Conservation (phyloP, 306 rosid species). For the Cucurbita moschata region DNA sequence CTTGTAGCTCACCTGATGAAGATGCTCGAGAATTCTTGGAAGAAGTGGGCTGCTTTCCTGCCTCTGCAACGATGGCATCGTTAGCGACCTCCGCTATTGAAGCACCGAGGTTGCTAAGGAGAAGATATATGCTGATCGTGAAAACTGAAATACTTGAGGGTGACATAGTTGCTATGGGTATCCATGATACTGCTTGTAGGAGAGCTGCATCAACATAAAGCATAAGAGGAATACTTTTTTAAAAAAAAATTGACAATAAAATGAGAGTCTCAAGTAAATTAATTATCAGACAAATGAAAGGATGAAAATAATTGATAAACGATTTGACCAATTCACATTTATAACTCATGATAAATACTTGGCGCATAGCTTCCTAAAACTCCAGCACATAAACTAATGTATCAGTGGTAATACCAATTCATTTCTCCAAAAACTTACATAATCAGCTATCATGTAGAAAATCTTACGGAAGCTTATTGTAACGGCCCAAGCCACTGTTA, state of each 20-base stretch:
- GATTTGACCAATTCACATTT: background rate
- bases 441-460: background rate
- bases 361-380: background rate
- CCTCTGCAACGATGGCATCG: constrained; percentile 88
- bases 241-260: background rate
- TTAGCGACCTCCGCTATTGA: constrained; percentile 89
- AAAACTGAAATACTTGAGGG: constrained; percentile 46
- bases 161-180: constrained; percentile 48
- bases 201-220: constrained; percentile 40
- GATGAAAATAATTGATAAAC: background rate
- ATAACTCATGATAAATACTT: background rate
- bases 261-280: background rate
- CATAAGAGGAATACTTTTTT: background rate
- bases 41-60: constrained; percentile 39
- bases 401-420: background rate
- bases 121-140: constrained; percentile 48
- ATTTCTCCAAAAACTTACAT: background rate
- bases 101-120: constrained; percentile 82
- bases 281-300: background rate
- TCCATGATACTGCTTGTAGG: constrained; percentile 84
- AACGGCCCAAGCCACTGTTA: too few relatives aligned
- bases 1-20: constrained; percentile 65
- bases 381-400: background rate
- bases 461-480: background rate
- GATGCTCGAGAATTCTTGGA: constrained; percentile 26